Percentiles rank a stretch among this genome's conserved stretches.
These are phyloP conservation scores for Cucumis cinereus DNA, from an alignment of 306 rosid species.

Conservation along the genomic window DNA sequence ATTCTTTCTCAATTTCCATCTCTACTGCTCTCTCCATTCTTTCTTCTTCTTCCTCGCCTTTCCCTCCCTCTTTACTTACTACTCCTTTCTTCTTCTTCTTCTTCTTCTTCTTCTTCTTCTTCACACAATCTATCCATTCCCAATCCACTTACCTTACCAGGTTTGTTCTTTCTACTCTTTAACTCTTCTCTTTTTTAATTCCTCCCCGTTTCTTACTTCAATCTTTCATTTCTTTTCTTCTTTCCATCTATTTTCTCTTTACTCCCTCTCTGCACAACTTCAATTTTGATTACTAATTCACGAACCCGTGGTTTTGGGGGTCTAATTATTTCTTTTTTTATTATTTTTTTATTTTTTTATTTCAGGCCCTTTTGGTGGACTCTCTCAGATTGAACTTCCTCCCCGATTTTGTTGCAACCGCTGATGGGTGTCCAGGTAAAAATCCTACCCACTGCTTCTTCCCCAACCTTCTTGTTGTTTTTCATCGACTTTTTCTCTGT, in stretches of 20 bases:
- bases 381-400: not conserved
- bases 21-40: slow-evolving; percentile 4
- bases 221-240: not conserved
- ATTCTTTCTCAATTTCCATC: not conserved
- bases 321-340: not conserved
- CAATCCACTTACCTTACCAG: not conserved
- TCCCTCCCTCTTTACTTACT: not conserved
- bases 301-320: not conserved
- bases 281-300: not conserved
- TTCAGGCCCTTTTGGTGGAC: not conserved
- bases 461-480: not conserved
- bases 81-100: not conserved
- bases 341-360: not conserved
- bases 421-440: slow-evolving; percentile 5
- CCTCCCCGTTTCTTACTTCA: not conserved
- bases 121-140: not conserved
- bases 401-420: not conserved
- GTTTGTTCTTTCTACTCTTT: not conserved
- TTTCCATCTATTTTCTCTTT: not conserved
- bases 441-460: not conserved
- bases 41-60: not conserved
- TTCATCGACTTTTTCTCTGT: not conserved
- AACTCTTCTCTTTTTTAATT: not conserved
- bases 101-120: not conserved
- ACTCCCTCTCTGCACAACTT: not conserved